Conservation (phyloP, 2,329 filamentous ascomycete genomes). For the Pseudogymnoascus pannorum region DNA sequence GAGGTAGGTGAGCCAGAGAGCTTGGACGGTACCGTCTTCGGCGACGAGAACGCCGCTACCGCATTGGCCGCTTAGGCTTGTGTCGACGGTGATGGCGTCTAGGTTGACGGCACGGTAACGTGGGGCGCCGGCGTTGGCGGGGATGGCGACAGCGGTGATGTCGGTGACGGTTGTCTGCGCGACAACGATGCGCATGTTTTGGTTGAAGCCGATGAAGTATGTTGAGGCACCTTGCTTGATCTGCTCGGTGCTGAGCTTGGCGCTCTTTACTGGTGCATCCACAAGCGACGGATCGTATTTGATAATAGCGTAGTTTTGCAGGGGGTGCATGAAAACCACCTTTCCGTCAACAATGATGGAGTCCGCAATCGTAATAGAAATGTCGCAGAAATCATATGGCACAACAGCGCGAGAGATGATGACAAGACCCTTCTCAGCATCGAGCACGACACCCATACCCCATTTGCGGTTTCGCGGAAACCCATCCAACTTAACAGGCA, state of each 20-base stretch:
- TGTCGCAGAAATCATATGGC: constrained; percentile 93
- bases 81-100: constrained; percentile 95
- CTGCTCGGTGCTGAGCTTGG: constrained; percentile 69
- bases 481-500: constrained; percentile 96
- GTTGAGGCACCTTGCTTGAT: constrained; percentile 92
- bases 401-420: constrained; percentile 91
- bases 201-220: constrained; percentile 97
- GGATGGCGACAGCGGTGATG: constrained; percentile 93
- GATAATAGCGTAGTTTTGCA: constrained; percentile 94
- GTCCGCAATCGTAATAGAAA: constrained; percentile 91
- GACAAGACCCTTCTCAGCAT: constrained; percentile 91
- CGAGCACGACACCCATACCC: constrained; percentile 94
- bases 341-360: constrained; percentile 92
- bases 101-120: constrained; percentile 92
- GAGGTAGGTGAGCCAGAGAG: constrained; percentile 93
- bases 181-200: constrained; percentile 88
- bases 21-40: constrained; percentile 86
- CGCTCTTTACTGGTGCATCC: constrained; percentile 87
- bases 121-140: constrained; percentile 83
- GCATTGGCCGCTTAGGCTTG: constrained; percentile 81
- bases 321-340: constrained; percentile 88
- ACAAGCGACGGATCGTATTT: constrained; percentile 91
- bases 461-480: constrained; percentile 92
- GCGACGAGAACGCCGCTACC: constrained; percentile 88
- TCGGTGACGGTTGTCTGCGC: constrained; percentile 93